Evolutionary conservation across 164 flowering plant genomes (phyloP).

Genomic region (Vitis rupestris): DNA sequence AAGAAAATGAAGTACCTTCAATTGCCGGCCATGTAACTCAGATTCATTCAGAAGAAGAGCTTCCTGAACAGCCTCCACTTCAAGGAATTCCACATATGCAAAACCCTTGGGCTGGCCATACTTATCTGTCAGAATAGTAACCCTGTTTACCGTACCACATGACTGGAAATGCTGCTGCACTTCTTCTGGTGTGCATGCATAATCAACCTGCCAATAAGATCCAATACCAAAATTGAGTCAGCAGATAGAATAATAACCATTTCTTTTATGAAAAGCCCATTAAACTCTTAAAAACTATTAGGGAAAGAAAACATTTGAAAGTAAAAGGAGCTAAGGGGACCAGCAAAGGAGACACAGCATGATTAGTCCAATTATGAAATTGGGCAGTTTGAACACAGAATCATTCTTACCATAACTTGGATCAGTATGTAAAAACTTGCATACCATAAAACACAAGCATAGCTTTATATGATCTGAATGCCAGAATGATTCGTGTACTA

Average conservation of each 20-base stretch:
- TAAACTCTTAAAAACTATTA: too few species aligned
- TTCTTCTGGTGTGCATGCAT: slow-evolving; percentile 71
- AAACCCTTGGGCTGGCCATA: slow-evolving; percentile 70
- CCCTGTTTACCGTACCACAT: slow-evolving; percentile 65
- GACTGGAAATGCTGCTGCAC: slow-evolving; percentile 72
- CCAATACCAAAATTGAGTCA: neutral
- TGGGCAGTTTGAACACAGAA: too few species aligned
- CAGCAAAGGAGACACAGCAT: too few species aligned
- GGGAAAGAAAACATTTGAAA: too few species aligned
- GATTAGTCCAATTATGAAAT: too few species aligned
- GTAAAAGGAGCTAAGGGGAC: too few species aligned
- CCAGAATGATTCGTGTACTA: too few species aligned
- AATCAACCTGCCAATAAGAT: slow-evolving; percentile 48
- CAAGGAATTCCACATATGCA: slow-evolving; percentile 68
- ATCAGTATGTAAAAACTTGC: too few species aligned
- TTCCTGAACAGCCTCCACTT: slow-evolving; percentile 57
- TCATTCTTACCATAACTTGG: too few species aligned
- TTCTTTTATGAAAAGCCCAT: too few species aligned
- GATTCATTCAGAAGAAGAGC: slow-evolving; percentile 54
- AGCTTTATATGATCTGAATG: too few species aligned
- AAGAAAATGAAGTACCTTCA: slow-evolving; percentile 37
- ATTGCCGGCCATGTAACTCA: slow-evolving; percentile 65
- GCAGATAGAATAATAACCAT: neutral
- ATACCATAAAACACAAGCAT: too few species aligned
- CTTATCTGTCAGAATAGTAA: slow-evolving; percentile 60